A percentile compares a stretch with the other conserved stretches of the same genome.
phyloP scores from a whole-genome alignment of 805 yeast genomes.

The Zygosaccharomyces bisporus region DNA sequence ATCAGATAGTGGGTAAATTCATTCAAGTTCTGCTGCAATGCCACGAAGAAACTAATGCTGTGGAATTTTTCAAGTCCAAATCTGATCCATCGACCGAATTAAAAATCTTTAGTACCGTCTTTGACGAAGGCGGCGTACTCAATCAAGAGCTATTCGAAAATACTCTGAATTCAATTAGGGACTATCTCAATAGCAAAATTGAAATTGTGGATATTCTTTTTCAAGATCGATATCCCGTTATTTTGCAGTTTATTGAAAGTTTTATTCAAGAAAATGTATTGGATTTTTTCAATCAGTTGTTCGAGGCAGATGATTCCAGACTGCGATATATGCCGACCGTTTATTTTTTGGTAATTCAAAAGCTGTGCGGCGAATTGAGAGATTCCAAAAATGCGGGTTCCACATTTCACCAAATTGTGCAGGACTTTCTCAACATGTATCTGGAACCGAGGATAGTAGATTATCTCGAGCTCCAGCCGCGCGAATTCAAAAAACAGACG shows the following conservation, averaged over 20 bases:
- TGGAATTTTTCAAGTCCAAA: constrained; percentile 41
- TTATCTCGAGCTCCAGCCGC: constrained; percentile 34
- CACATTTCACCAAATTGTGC: constrained; percentile 29
- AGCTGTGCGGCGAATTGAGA: constrained; percentile 37
- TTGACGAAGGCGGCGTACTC: constrained; percentile 25
- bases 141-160: constrained; percentile 22
- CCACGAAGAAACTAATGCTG: constrained; percentile 38
- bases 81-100: constrained; percentile 34
- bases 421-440: constrained; percentile 38
- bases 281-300: constrained; percentile 27
- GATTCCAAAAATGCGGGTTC: constrained; percentile 39
- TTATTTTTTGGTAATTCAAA: constrained; percentile 29
- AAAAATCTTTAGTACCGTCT: constrained; percentile 29
- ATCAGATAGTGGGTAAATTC: constrained; percentile 35
- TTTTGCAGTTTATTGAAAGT: constrained; percentile 38
- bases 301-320: constrained; percentile 25
- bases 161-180: constrained; percentile 28
- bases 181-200: constrained; percentile 38
- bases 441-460: constrained; percentile 36
- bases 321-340: constrained; percentile 32
- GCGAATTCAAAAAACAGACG: constrained; percentile 31
- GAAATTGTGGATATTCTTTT: constrained; percentile 39
- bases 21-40: constrained; percentile 35
- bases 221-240: constrained; percentile 39
- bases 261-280: constrained; percentile 39